phyloP scores from a whole-genome alignment of 2,329 filamentous ascomycete genomes.

The Neoscytalidium dimidiatum region DNA sequence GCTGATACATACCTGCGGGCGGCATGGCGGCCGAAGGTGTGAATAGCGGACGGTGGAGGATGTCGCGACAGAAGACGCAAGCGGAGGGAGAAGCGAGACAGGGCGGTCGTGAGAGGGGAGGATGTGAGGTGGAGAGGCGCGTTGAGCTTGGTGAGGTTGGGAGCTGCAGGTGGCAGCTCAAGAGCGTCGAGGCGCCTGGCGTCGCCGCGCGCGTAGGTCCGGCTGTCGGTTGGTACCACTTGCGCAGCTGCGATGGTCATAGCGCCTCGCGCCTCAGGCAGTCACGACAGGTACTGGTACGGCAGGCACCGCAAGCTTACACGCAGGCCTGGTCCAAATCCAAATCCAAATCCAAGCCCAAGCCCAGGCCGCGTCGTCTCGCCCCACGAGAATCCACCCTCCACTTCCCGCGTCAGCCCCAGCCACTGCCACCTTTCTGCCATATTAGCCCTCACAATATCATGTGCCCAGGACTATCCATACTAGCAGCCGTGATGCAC shows the following conservation, averaged over 20 bases:
- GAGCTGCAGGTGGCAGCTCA: background rate
- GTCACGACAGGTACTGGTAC: no score
- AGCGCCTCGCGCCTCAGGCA: background rate
- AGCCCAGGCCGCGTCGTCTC: no score
- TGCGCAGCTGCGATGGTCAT: background rate
- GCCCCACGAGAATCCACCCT: no score
- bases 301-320: no score
- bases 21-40: background rate
- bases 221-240: background rate
- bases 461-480: no score
- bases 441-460: no score
- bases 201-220: no score
- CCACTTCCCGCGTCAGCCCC: no score
- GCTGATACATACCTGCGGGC: conserved; percentile 12
- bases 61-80: background rate
- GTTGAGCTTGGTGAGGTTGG: background rate
- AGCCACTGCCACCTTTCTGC: no score
- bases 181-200: background rate
- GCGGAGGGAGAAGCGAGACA: background rate
- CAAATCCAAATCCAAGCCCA: no score
- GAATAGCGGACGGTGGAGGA: background rate
- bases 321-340: no score
- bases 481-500: no score
- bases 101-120: background rate
- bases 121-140: background rate